phyloP scores from a whole-genome alignment of 768 basidiomycete species.

The Rhodocollybia butyracea region DNA sequence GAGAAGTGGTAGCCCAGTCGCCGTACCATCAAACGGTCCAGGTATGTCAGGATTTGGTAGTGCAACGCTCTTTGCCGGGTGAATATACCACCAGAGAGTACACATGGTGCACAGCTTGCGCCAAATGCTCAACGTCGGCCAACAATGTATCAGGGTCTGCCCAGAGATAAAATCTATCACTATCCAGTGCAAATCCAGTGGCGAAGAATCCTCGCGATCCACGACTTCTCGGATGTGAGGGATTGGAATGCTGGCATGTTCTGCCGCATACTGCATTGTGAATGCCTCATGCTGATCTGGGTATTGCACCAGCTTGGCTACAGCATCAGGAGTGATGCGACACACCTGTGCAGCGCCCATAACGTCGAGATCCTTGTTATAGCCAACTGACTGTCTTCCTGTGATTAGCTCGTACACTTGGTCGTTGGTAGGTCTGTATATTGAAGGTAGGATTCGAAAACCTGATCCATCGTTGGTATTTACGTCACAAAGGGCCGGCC shows the following conservation, averaged over 20 bases:
- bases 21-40: constrained; percentile 18
- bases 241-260: constrained; percentile 13
- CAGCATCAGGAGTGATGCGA: background rate
- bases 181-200: constrained; percentile 13
- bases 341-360: background rate
- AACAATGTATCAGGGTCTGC: constrained; percentile 11
- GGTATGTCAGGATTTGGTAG: constrained; percentile 10
- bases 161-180: constrained; percentile 26
- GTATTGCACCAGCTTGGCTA: background rate
- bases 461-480: no score
- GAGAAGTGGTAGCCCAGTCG: constrained; percentile 7
- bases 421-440: no score
- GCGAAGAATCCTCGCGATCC: background rate
- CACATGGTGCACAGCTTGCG: constrained; percentile 14
- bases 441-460: no score
- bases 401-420: no score
- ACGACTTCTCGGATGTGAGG: constrained; percentile 16
- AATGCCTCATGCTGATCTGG: background rate
- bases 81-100: constrained; percentile 20
- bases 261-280: background rate
- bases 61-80: constrained; percentile 18
- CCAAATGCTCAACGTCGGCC: constrained; percentile 17
- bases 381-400: no score
- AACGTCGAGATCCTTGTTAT: background rate
- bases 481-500: no score